Percentiles rank a stretch among this genome's conserved stretches.
Conservation (phyloP, 345 rosid species). For the Camelina sativa region DNA sequence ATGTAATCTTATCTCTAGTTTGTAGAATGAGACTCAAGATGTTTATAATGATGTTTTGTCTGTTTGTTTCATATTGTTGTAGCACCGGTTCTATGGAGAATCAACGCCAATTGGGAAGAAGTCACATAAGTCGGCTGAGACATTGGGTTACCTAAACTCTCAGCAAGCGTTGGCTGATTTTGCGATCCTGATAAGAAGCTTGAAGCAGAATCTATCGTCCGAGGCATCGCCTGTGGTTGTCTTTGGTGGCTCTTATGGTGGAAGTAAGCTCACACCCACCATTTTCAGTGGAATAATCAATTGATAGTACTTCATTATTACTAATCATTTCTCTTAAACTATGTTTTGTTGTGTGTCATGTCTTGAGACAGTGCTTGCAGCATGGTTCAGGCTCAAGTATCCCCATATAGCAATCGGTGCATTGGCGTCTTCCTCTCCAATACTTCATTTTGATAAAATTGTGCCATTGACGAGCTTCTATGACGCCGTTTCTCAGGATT, state of each 20-base stretch:
- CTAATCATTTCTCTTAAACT: not conserved
- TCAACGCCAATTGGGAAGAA: conserved; percentile 72
- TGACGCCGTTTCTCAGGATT: conserved; percentile 75
- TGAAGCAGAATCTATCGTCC: conserved; percentile 73
- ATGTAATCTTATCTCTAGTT: conserved; percentile 2
- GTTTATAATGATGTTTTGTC: conserved; percentile 3
- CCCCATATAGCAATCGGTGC: conserved; percentile 86
- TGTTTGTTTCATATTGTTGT: conserved; percentile 32
- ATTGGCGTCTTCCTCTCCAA: conserved; percentile 81
- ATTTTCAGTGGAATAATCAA: not conserved
- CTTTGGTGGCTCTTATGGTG: conserved; percentile 94
- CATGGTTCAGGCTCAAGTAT: conserved; percentile 86
- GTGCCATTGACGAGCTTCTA: conserved; percentile 76
- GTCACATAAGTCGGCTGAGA: conserved; percentile 59
- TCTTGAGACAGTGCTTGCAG: conserved; percentile 70
- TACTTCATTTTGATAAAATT: conserved; percentile 70
- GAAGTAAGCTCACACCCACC: conserved; percentile 56
- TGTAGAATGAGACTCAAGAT: not conserved
- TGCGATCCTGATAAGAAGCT: conserved; percentile 68
- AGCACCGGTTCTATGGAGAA: conserved; percentile 85
- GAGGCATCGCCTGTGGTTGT: conserved; percentile 81
- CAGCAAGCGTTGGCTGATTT: conserved; percentile 86
- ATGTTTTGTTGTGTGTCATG: conserved; percentile 27
- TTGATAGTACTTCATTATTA: not conserved
- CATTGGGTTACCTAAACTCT: conserved; percentile 72